Base-by-base conservation (phyloP, 2,329 filamentous ascomycete species). In the Colletotrichum tamarilloi region DNA sequence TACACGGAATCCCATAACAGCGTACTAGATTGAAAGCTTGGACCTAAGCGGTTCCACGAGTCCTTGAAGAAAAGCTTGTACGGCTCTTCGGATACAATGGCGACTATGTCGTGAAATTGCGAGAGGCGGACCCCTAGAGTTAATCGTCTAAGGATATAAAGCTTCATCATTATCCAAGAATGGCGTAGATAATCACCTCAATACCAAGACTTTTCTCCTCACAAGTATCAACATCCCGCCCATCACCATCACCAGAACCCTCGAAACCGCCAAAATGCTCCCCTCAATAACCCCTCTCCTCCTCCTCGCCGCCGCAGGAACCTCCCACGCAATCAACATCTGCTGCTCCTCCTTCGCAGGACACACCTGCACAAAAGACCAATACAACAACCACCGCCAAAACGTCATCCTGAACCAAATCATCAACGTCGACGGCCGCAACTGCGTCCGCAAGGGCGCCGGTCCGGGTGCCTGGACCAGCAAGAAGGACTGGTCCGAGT, bases 1-100 rank as follows among this genome's bases (percentile, higher is more conserved):
- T 19, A 49, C 3, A 19, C 19, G 8, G 42, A 49, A n/a, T n/a
- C 19, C 1, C 19, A 1, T 0, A 2, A 49, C n/a, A 1, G 42
- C 42, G 16, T 49, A 7, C 16, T 49, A 42, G 4, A 42, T 42
- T 42, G 35, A 42, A 16, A 1, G 1, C 2, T 42, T 6, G 38
- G 1, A 42, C 38, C 14, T 19, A 19, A 0, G 32, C 32, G 16
- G 1, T 42, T 42, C 38, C 38, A 6, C 16, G 38, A 16, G 3
- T 42, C 38, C 14, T 42, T 38, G 1, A 16, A 42, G 38, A 42
- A 42, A 42, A 42, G 38, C 38, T 42, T 42, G 0, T 0, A 42
- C 38, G 14, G 38, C 38, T 19, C 0, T 42, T 0, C 30, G 30
- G 30, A 32, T 16, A 16, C 35, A 38, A 38, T 38, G 5, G 5